A percentile compares a stretch with the other conserved stretches of the same genome.
Evolutionary conservation across 1,284 basidiomycete species (phyloP).

Genomic region (Exsudoporus floridanus): DNA sequence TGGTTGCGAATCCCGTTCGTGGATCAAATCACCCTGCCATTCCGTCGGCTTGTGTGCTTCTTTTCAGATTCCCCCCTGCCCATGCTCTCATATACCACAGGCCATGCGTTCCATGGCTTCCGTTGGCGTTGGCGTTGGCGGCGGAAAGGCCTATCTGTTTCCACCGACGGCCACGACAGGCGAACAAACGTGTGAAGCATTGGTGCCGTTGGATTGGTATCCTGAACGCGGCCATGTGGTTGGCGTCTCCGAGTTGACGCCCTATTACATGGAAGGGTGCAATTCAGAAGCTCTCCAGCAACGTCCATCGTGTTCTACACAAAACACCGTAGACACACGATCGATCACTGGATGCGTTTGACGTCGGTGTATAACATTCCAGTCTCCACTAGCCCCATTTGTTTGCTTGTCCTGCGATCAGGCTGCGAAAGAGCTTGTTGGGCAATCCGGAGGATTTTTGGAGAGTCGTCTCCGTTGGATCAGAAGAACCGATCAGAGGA

Average conservation of each 20-base stretch:
- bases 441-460: too few species aligned
- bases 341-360: too few species aligned
- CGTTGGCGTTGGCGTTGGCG: not conserved
- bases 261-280: too few species aligned
- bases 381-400: too few species aligned
- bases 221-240: not conserved
- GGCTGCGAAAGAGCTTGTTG: too few species aligned
- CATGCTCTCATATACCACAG: not conserved
- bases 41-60: constrained; percentile 4
- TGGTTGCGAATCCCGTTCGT: not conserved
- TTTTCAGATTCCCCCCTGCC: not conserved
- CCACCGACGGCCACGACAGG: not conserved
- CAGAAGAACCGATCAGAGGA: too few species aligned
- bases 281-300: not conserved
- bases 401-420: too few species aligned
- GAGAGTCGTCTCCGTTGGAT: too few species aligned
- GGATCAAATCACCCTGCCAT: not conserved
- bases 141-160: not conserved
- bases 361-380: too few species aligned
- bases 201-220: not conserved
- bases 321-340: not conserved
- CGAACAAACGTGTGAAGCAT: not conserved
- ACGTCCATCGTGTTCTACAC: not conserved
- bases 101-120: not conserved
- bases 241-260: not conserved